A percentile compares a stretch with the other conserved stretches of the same genome.
Conservation (phyloP, 1,139 yeast species). For the Candida tetrigidarum region DNA sequence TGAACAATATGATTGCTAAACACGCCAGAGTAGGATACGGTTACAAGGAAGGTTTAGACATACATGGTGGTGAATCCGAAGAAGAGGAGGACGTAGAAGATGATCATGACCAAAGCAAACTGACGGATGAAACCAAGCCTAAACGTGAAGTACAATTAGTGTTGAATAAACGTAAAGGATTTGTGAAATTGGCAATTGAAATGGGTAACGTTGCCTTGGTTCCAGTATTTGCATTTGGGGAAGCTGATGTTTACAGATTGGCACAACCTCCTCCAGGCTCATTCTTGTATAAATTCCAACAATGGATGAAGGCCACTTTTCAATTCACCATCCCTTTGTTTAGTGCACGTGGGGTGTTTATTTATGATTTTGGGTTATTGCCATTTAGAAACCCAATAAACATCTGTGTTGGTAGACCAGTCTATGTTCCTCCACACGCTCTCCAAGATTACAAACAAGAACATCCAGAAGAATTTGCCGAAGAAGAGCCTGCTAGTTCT, state of each 20-base stretch:
- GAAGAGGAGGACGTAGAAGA: constrained; percentile 16
- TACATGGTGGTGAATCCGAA: constrained; percentile 11
- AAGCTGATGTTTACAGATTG: constrained; percentile 77
- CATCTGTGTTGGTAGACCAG: constrained; percentile 83
- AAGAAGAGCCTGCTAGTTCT: constrained; percentile 8
- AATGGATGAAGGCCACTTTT: constrained; percentile 67
- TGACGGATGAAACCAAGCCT: constrained; percentile 10
- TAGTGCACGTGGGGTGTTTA: constrained; percentile 91
- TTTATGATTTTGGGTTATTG: constrained; percentile 88
- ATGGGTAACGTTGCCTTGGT: constrained; percentile 79
- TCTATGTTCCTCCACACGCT: constrained; percentile 60
- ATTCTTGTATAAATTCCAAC: constrained; percentile 58
- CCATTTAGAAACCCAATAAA: constrained; percentile 86
- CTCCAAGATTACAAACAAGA: constrained; percentile 33
- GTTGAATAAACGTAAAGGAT: constrained; percentile 81
- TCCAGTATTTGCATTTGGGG: constrained; percentile 94
- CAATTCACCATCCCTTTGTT: constrained; percentile 92
- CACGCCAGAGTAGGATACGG: constrained; percentile 43
- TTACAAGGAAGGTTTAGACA: constrained; percentile 45
- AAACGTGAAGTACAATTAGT: constrained; percentile 52
- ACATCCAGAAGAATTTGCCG: constrained; percentile 30
- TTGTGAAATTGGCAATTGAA: constrained; percentile 83
- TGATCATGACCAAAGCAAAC: not conserved
- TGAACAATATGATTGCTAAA: constrained; percentile 47
- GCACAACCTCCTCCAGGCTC: constrained; percentile 59